phyloP scores from a whole-genome alignment of 768 basidiomycete species.

The Udeniomyces megalosporus region DNA sequence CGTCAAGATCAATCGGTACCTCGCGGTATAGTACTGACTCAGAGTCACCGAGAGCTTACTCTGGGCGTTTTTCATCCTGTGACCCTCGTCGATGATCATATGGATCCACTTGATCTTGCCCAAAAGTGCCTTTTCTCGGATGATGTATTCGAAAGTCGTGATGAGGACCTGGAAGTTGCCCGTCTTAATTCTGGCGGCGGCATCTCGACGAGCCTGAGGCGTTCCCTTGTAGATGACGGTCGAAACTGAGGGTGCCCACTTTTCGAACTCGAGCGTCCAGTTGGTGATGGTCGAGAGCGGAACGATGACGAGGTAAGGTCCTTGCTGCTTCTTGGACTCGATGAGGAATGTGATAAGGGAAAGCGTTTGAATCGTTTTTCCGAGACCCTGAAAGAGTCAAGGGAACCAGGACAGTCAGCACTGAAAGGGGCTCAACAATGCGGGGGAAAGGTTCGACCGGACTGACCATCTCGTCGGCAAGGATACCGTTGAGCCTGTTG shows the following conservation, averaged over 20 bases:
- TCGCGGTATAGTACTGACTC: constrained; percentile 79
- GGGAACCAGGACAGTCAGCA: constrained; percentile 24
- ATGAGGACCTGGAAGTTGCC: constrained; percentile 80
- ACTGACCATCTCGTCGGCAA: constrained; percentile 50
- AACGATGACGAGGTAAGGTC: constrained; percentile 88
- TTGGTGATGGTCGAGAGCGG: constrained; percentile 93
- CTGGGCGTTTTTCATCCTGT: constrained; percentile 93
- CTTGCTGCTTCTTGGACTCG: constrained; percentile 74
- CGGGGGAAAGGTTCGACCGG: neutral
- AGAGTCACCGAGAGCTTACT: constrained; percentile 78
- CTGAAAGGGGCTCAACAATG: constrained; percentile 20
- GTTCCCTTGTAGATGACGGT: constrained; percentile 82
- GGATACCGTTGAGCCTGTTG: constrained; percentile 83
- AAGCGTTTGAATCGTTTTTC: constrained; percentile 32
- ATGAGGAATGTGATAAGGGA: constrained; percentile 79
- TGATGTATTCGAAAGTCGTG: constrained; percentile 94
- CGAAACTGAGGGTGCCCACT: constrained; percentile 77
- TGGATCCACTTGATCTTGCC: constrained; percentile 90
- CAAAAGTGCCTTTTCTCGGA: constrained; percentile 81
- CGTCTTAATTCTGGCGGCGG: constrained; percentile 53
- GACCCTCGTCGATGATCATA: constrained; percentile 97
- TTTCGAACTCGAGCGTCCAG: constrained; percentile 92
- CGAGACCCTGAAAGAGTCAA: constrained; percentile 19
- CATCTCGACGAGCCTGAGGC: constrained; percentile 57
- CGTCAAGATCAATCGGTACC: constrained; percentile 82